These are phyloP conservation scores for Cryptococcus sp. DNA, from an alignment of 1,284 basidiomycete species.

Conservation along the genomic window DNA sequence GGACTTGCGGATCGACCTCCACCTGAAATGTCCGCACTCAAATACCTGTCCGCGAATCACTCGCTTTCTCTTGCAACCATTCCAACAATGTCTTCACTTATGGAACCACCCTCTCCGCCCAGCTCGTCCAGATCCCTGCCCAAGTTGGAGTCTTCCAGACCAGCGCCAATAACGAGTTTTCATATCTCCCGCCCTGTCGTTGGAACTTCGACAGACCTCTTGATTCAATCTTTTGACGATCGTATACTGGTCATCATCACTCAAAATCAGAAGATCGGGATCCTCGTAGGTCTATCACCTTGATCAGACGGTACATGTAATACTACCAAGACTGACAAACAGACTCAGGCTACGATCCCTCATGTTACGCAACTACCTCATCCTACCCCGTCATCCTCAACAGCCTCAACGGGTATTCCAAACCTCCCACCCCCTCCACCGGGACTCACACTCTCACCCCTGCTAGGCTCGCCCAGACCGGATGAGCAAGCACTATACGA, in stretches of 20 bases:
- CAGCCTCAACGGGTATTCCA: background rate
- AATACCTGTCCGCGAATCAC: no score
- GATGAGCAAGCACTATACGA: conserved; percentile 66
- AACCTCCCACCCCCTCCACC: conserved; percentile 64
- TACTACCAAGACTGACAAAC: conserved; percentile 4
- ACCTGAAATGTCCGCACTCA: no score
- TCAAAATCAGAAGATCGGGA: conserved; percentile 78
- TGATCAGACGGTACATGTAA: background rate
- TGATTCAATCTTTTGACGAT: conserved; percentile 74
- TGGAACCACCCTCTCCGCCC: background rate
- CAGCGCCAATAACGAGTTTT: conserved; percentile 33
- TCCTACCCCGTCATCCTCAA: conserved; percentile 25
- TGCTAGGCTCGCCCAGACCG: conserved; percentile 63
- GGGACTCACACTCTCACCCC: conserved; percentile 65
- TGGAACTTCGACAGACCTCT: conserved; percentile 63
- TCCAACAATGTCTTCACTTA: background rate
- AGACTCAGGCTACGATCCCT: conserved; percentile 80
- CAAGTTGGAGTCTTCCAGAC: background rate
- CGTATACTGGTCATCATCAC: conserved; percentile 74
- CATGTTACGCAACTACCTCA: conserved; percentile 59
- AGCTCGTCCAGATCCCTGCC: background rate
- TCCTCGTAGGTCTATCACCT: conserved; percentile 55
- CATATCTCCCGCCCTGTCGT: conserved; percentile 54
- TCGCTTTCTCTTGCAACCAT: no score
- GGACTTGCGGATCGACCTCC: no score